Conservation (phyloP, 2,329 filamentous ascomycete species). For the Mycogone perniciosa region DNA sequence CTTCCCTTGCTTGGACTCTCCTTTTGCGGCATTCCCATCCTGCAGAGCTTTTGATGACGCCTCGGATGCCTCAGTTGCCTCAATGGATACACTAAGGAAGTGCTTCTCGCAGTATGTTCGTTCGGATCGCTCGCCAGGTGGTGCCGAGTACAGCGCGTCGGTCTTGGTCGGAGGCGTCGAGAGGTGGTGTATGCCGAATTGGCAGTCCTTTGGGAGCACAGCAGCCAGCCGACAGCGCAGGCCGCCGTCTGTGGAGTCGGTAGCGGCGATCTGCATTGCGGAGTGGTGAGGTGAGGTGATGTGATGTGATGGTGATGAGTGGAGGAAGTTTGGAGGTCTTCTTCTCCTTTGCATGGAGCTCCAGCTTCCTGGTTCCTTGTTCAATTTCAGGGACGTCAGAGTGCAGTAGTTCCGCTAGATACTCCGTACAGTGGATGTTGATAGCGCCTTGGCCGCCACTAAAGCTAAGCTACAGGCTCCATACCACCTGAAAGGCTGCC, state of each 20-base stretch:
- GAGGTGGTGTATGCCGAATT: conserved; percentile 74
- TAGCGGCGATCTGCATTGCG: background rate
- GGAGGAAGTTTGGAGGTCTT: too few relatives aligned
- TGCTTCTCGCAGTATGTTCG: conserved; percentile 84
- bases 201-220: conserved; percentile 47
- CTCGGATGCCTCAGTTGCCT: conserved; percentile 15
- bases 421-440: background rate
- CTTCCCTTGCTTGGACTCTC: conserved; percentile 13
- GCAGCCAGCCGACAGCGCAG: conserved; percentile 31
- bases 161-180: conserved; percentile 75
- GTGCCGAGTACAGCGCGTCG: conserved; percentile 71
- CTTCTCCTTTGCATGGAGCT: too few relatives aligned
- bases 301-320: background rate
- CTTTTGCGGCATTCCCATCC: conserved; percentile 16
- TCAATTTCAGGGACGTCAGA: background rate
- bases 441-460: background rate
- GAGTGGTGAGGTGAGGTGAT: background rate
- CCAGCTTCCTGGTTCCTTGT: too few relatives aligned
- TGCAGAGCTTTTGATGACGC: conserved; percentile 17
- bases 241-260: conserved; percentile 3
- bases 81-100: conserved; percentile 53
- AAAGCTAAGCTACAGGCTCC: background rate
- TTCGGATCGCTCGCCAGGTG: conserved; percentile 64
- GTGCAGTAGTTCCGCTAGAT: background rate
- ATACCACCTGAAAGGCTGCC: background rate